These are phyloP conservation scores for Fusarium sp. DNA, from an alignment of 2,329 filamentous ascomycete genomes.

Conservation along the genomic window DNA sequence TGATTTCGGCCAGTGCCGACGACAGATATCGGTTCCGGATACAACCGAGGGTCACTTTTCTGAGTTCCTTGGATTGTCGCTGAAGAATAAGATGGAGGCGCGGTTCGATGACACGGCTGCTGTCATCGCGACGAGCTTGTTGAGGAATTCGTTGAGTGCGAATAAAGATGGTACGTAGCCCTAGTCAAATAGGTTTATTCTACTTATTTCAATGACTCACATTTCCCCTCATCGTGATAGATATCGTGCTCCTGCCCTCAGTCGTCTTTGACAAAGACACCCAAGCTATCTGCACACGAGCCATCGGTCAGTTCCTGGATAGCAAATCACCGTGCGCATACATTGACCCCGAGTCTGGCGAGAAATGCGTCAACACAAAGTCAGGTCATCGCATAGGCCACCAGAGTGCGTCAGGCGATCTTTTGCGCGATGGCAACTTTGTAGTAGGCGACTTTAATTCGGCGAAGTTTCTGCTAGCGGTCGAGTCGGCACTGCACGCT, in stretches of 20 bases:
- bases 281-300: neutral
- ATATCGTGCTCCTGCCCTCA: neutral
- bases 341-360: neutral
- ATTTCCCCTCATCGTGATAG: neutral
- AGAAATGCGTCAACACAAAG: neutral
- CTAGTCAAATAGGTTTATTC: accelerated
- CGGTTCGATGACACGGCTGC: neutral
- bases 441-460: neutral
- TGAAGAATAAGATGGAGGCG: neutral
- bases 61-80: neutral
- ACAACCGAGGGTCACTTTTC: neutral
- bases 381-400: neutral
- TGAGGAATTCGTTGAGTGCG: neutral
- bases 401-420: neutral
- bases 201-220: neutral
- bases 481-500: neutral
- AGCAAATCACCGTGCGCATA: neutral
- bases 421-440: neutral
- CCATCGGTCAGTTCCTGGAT: neutral
- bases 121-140: neutral
- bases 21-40: neutral
- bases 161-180: neutral
- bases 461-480: neutral
- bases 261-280: neutral
- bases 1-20: neutral